Percentiles rank a stretch among this genome's conserved stretches.
Evolutionary conservation across 202 grass and related monocot species (phyloP).

Genomic region (Carex arenaria): DNA sequence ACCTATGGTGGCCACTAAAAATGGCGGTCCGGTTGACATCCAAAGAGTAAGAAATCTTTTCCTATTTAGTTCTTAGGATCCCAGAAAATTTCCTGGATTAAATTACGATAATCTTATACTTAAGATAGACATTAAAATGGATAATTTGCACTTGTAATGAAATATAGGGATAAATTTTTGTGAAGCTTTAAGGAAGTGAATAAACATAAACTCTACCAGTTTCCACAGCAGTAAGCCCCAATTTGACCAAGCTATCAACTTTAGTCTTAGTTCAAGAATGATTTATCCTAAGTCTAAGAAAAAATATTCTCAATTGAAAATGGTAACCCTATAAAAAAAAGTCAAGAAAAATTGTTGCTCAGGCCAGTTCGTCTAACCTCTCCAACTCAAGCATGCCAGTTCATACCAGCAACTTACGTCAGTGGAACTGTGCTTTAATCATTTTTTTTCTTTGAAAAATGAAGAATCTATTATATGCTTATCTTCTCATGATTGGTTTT

Average conservation of each 20-base stretch:
- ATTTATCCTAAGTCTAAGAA: neutral
- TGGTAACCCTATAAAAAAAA: neutral
- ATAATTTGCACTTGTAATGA: neutral
- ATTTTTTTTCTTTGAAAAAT: neutral
- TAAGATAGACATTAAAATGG: neutral
- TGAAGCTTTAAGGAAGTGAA: neutral
- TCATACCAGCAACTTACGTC: neutral
- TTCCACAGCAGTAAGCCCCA: neutral
- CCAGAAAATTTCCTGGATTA: neutral
- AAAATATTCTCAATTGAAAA: neutral
- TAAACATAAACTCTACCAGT: neutral
- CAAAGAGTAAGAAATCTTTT: slow-evolving; percentile 43
- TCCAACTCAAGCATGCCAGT: neutral
- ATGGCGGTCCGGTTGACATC: slow-evolving; percentile 93
- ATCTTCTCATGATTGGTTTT: neutral
- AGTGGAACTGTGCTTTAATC: neutral
- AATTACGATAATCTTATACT: neutral
- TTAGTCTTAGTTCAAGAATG: neutral
- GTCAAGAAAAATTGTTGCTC: neutral
- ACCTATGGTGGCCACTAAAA: slow-evolving; percentile 94
- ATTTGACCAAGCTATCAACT: neutral
- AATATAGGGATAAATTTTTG: neutral
- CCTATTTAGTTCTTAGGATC: neutral
- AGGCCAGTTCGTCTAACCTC: neutral
- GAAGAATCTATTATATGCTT: neutral